phyloP scores from a whole-genome alignment of 352 stramenopile species.

The Globisporangium acanthophoron region DNA sequence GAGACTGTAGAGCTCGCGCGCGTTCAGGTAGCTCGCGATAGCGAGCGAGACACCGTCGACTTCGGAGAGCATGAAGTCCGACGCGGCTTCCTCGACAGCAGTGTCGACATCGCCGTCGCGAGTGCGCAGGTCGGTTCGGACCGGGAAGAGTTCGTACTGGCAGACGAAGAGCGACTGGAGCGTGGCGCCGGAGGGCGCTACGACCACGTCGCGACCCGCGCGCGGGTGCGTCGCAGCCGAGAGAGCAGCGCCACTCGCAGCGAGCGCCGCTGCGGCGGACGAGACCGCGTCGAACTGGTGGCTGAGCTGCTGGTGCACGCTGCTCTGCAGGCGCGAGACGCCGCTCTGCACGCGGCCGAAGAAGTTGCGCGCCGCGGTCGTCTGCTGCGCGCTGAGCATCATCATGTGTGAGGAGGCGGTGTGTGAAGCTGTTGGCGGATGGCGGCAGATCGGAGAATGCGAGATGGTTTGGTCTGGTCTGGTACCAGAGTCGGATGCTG shows the following conservation, averaged over 20 bases:
- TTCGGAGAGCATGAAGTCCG: slow-evolving; percentile 23
- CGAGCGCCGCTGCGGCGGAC: background rate
- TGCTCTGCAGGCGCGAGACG: slow-evolving; percentile 26
- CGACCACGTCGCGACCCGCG: background rate
- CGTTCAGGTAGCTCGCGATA: slow-evolving; percentile 50
- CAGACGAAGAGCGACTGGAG: slow-evolving; percentile 10
- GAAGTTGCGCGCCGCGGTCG: slow-evolving; percentile 16
- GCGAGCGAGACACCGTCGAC: slow-evolving; percentile 48
- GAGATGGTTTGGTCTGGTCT: too few relatives aligned
- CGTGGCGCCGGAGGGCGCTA: slow-evolving; percentile 4
- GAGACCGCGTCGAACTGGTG: slow-evolving; percentile 16
- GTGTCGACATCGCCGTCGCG: background rate
- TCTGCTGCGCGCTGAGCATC: slow-evolving; percentile 11
- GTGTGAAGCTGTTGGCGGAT: background rate
- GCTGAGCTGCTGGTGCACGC: slow-evolving; percentile 29
- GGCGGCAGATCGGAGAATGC: background rate
- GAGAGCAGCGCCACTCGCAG: background rate
- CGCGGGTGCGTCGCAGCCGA: too few relatives aligned
- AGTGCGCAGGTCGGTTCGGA: too few relatives aligned
- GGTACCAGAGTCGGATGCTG: too few relatives aligned
- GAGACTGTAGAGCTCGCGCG: slow-evolving; percentile 32
- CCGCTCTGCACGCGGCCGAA: slow-evolving; percentile 30
- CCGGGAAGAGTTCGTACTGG: background rate
- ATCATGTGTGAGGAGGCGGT: background rate
- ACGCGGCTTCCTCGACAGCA: background rate